phyloP scores from a whole-genome alignment of 2,329 filamentous ascomycete species.

The Nemania abortiva region DNA sequence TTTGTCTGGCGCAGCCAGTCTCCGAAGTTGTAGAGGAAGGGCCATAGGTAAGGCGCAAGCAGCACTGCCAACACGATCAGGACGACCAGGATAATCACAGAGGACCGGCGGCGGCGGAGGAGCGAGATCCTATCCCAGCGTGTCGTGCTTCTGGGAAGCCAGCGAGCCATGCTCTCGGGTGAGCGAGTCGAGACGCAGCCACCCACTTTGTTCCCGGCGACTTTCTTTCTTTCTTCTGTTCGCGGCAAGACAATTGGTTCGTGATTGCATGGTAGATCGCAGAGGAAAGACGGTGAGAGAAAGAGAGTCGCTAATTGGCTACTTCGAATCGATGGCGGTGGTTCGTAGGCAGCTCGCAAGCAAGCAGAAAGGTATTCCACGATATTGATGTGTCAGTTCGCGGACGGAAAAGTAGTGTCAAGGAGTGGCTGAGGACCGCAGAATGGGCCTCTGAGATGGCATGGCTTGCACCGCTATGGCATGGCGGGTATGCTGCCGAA shows the following conservation, averaged over 20 bases:
- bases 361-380: conserved; percentile 3
- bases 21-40: conserved; percentile 44
- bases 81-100: conserved; percentile 39
- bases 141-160: conserved; percentile 25
- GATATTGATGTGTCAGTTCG: neutral
- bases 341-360: neutral
- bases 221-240: conserved; percentile 8
- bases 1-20: conserved; percentile 53
- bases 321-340: neutral
- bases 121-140: conserved; percentile 39
- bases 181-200: neutral
- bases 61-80: conserved; percentile 42
- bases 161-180: conserved; percentile 25
- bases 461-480: conserved; percentile 18
- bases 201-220: neutral
- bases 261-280: conserved; percentile 19
- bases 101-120: conserved; percentile 41
- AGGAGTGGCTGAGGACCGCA: conserved; percentile 29
- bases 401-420: neutral
- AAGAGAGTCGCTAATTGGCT: neutral
- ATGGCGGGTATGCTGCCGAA: conserved; percentile 2
- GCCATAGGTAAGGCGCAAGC: conserved; percentile 44
- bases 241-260: conserved; percentile 12
- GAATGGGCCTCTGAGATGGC: conserved; percentile 13
- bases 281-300: neutral